Conservation (phyloP, 305 asterid species). For the Fraxinus xanthoxyloides region DNA sequence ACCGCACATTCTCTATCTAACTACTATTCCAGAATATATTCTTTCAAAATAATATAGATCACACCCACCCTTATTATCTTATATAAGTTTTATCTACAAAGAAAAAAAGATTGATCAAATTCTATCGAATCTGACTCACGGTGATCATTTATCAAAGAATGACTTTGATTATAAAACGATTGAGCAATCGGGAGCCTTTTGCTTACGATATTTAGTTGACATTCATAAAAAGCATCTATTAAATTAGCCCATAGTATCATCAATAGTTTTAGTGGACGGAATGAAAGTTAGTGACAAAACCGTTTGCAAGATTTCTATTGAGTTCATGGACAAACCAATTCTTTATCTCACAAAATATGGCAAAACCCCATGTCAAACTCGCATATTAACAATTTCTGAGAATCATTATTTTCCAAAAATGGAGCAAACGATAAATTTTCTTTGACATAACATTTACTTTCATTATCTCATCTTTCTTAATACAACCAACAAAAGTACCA, state of each 20-base stretch:
- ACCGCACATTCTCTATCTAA: too few species aligned
- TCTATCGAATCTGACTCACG: background rate
- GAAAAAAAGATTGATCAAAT: background rate
- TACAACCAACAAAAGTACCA: constrained; percentile 23
- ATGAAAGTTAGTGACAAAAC: background rate
- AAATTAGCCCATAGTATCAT: background rate
- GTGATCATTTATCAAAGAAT: too few species aligned
- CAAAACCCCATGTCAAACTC: background rate
- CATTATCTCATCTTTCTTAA: constrained; percentile 4
- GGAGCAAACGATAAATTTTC: background rate
- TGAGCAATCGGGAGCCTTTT: background rate
- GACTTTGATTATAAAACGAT: background rate
- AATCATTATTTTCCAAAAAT: background rate
- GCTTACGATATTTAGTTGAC: background rate
- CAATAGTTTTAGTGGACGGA: background rate
- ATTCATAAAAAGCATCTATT: background rate
- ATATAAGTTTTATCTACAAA: background rate
- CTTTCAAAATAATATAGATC: too few species aligned
- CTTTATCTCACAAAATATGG: background rate
- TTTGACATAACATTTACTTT: constrained; percentile 7
- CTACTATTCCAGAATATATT: too few species aligned
- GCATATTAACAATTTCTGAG: background rate
- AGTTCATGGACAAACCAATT: background rate
- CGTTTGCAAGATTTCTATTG: background rate
- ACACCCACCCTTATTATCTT: too few species aligned